phyloP scores from a whole-genome alignment of 129 eudicot genomes.

The Lactuca sativa region DNA sequence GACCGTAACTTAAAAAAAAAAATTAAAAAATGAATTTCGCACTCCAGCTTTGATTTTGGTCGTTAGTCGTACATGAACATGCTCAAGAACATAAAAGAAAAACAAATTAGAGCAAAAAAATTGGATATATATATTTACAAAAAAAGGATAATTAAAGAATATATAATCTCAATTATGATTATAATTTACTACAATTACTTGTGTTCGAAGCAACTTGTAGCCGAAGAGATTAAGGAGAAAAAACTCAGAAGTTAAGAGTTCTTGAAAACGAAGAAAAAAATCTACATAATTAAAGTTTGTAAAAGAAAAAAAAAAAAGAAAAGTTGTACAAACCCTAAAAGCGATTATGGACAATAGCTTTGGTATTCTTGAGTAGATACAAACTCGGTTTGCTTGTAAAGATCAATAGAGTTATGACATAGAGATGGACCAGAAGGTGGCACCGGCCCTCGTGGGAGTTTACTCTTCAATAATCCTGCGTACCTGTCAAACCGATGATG shows the following conservation, averaged over 20 bases:
- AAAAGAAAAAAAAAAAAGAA: neutral
- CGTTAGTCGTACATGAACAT: constrained; percentile 1
- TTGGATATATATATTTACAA: constrained; percentile 2
- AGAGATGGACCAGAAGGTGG: constrained; percentile 64
- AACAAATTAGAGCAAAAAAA: neutral
- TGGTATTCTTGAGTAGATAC: constrained; percentile 20
- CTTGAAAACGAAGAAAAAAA: constrained; percentile 2
- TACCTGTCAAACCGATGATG: constrained; percentile 9
- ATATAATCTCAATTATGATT: neutral
- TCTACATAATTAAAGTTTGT: constrained; percentile 1
- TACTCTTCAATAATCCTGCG: constrained; percentile 25
- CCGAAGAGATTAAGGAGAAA: neutral
- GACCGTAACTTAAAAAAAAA: neutral
- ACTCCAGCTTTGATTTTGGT: constrained; percentile 16
- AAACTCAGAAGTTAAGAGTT: constrained; percentile 13
- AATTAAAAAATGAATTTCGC: neutral
- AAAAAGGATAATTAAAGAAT: neutral
- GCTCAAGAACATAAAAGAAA: neutral
- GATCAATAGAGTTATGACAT: constrained; percentile 53
- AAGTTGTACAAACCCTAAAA: constrained; percentile 24
- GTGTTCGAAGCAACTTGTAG: constrained; percentile 12
- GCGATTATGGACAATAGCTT: constrained; percentile 32
- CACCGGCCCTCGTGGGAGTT: constrained; percentile 60
- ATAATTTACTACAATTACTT: neutral
- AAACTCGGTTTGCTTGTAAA: constrained; percentile 20